Evolutionary conservation across 1,284 basidiomycete genomes (phyloP).

Genomic region (Quambalaria eucalypti): DNA sequence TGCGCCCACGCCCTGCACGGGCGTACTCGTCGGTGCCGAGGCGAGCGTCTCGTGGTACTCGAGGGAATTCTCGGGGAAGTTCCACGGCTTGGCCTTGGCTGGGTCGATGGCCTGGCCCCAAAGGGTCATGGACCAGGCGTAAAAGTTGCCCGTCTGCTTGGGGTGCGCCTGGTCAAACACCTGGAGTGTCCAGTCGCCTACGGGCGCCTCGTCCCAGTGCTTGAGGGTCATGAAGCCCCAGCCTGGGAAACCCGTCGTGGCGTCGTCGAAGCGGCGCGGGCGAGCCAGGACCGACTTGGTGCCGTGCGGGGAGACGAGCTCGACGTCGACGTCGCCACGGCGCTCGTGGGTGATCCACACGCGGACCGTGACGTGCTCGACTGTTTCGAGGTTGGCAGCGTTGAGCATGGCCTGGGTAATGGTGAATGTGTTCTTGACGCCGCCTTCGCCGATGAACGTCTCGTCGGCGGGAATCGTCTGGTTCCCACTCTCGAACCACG

Average conservation of each 20-base stretch:
- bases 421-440: slow-evolving; percentile 60
- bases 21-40: slow-evolving; percentile 40
- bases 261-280: slow-evolving; percentile 62
- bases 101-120: slow-evolving; percentile 85
- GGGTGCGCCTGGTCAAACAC: slow-evolving; percentile 61
- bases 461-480: slow-evolving; percentile 20
- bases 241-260: slow-evolving; percentile 67
- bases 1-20: slow-evolving; percentile 22
- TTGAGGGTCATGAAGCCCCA: slow-evolving; percentile 98
- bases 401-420: slow-evolving; percentile 65
- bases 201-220: slow-evolving; percentile 91
- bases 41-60: slow-evolving; percentile 53
- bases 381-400: slow-evolving; percentile 67
- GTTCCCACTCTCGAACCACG: slow-evolving; percentile 55
- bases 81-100: slow-evolving; percentile 52
- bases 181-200: slow-evolving; percentile 83
- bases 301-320: slow-evolving; percentile 74
- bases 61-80: slow-evolving; percentile 34
- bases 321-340: slow-evolving; percentile 87
- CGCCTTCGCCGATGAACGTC: slow-evolving; percentile 57
- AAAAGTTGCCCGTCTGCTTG: slow-evolving; percentile 60
- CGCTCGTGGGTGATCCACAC: slow-evolving; percentile 84
- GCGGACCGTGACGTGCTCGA: slow-evolving; percentile 86
- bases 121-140: slow-evolving; percentile 83
- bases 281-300: slow-evolving; percentile 75